A percentile compares a stretch with the other conserved stretches of the same genome.
These are phyloP conservation scores for Schwanniomyces yamadae DNA, from an alignment of 805 yeast species.

Conservation along the genomic window DNA sequence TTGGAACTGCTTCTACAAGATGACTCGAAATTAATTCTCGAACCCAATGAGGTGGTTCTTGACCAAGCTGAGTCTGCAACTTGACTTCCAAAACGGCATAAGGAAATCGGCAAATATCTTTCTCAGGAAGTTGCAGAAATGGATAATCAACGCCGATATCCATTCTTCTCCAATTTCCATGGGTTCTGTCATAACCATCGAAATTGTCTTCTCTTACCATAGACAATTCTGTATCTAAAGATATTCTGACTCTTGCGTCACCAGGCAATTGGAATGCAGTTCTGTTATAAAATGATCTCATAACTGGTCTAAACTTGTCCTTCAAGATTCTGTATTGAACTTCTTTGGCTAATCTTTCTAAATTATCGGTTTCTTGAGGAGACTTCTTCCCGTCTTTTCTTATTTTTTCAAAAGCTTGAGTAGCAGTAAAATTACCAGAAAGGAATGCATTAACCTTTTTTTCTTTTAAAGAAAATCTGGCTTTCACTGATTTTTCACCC, in stretches of 20 bases:
- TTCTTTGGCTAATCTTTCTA: slow-evolving; percentile 90
- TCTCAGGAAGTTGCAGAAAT: slow-evolving; percentile 76
- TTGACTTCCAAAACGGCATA: slow-evolving; percentile 97
- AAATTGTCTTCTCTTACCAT: slow-evolving; percentile 98
- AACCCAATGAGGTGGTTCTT: slow-evolving; percentile 98
- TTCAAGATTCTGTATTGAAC: slow-evolving; percentile 87
- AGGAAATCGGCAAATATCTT: slow-evolving; percentile 90
- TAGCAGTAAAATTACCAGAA: slow-evolving; percentile 80
- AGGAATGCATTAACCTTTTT: slow-evolving; percentile 83
- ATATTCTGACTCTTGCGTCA: slow-evolving; percentile 97
- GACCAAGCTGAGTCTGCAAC: slow-evolving; percentile 96
- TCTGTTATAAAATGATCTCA: slow-evolving; percentile 94
- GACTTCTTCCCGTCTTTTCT: slow-evolving; percentile 91
- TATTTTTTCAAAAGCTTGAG: slow-evolving; percentile 88
- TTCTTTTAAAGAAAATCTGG: slow-evolving; percentile 90
- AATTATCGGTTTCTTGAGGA: slow-evolving; percentile 80
- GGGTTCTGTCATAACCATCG: slow-evolving; percentile 87
- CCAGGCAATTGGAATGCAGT: slow-evolving; percentile 99
- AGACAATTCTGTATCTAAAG: slow-evolving; percentile 94
- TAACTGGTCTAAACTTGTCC: slow-evolving; percentile 86
- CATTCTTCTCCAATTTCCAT: slow-evolving; percentile 96
- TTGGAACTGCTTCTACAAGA: slow-evolving; percentile 96
- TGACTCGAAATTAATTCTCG: slow-evolving; percentile 88
- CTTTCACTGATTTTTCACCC: slow-evolving; percentile 98
- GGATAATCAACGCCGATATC: slow-evolving; percentile 99